Base-by-base conservation (phyloP, 331 rosid species). In the Prunus yedoensis region DNA sequence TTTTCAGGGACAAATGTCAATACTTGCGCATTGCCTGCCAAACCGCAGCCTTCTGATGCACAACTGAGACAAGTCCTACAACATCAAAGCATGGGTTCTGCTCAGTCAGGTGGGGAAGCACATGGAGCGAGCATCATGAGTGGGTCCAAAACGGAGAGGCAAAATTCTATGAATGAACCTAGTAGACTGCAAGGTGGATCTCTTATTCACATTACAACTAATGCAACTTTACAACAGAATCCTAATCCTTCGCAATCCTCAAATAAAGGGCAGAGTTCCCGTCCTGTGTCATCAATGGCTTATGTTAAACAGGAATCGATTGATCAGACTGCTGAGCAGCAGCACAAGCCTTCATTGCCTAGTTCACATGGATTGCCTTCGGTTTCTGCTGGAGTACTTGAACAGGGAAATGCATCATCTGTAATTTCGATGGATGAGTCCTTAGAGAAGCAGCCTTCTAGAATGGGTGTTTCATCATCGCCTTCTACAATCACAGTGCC, bases 151-250 rank as follows among this genome's bases (percentile, higher is more conserved):
- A 71, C 79, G 80, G 93, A 82, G 53, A 82, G 84, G 74, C 89
- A 80, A 60, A 87, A 67, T 71, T 67, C 84, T 74, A 68, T 75
- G 65, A 79, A 65, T 81, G 94, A 90, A 80, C 82, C 90, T 47
- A 89, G 87, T 89, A 84, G 90, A 81, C 60, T 80, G 74, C 86
- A 86, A 13, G 83, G 85, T 75, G 98, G 93, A 70, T 84, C 88
- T 65, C 77, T 83, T 71, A 73, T 87, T 70, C 70, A 82, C 73
- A 71, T 77, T 35, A 75, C 74, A 67, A 85, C 75, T 79, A 90
- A 75, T 87, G 21, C 89, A 53, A 74, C 87, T 66, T 54, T 88
- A 65, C 89, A 87, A 47, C 94, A 84, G 83, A 78, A 78, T 77
- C 58, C 88, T 12, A 83, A 70, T 83, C 57, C 91, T 76, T 86